Base-by-base conservation (phyloP, 345 rosid genomes). In the Iberis pinnata region DNA sequence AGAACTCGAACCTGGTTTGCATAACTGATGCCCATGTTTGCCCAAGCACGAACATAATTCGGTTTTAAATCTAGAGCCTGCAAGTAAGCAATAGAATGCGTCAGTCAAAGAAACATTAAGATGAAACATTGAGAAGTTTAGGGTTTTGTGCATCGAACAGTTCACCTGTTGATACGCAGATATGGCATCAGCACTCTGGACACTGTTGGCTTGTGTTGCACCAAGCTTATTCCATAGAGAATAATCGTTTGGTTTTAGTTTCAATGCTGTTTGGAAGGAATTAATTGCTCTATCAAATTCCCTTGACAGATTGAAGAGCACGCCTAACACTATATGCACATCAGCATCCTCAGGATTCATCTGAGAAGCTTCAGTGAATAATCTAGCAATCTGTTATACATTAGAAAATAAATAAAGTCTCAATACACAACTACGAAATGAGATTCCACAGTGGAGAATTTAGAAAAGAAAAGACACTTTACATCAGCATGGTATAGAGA, bases 31-130 rank as follows among this genome's bases (percentile, higher is more conserved):
- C 99, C 99, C 97, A 93, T 88, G 76, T 93, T 93, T 68, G 97
- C 95, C 99, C 99, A 88, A n/a, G 99, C 99, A n/a, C 99, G 99
- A 65, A 93, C 97, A 54, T 93, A 93, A 53, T 93, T 93, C 27
- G 99, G 99, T 78, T 93, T 93, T 84, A 93, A 80, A 79, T 93
- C 95, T 44, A 88, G 73, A 49, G 99, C 99, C 99, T 93, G 74
- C 54, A 63, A 49, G 56, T 32, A 38, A 39, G 53, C 16, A 29
- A 18, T 12, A 42, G 26, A 49, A 20, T 0, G 31, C 10, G 12
- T 18, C 3, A 24, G 27, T 51, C 26, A 41, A 24, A 20, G 7
- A 27, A 19, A 11, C 24, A 40, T 22, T 27, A 13, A 53, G 13
- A 53, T 31, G 16, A 44, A 12, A 18, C 12, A 11, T 38, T 12